Evolutionary conservation across 1,139 yeast species (phyloP), one percentile per base, ranked within the genome.

Genomic region (Pichia inconspicua): DNA sequence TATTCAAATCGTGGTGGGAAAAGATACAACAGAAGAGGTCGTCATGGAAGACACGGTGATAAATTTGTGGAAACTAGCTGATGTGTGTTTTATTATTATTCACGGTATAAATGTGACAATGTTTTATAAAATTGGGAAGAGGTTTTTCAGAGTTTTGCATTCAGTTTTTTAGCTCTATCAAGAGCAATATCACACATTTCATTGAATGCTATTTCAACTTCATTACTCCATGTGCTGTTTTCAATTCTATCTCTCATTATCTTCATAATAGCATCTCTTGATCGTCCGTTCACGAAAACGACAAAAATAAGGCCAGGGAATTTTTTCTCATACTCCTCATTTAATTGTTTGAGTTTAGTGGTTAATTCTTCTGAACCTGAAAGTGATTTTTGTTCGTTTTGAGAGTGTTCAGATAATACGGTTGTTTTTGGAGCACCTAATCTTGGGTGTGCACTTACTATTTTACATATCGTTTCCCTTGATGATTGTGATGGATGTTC

Each of bases 171-270:
- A 2, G 82, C 83, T 55, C 97, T 72, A 66, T 87, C 96, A 35
- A 74, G 59, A 0, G 96, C 96, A 51, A 89, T 89, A 64, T 86
- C 95, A 65, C 95, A 86, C 95, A 89, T 87, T 37, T 95, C 84
- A 56, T 82, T 71, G 59, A 87, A 77, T 0, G 96, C 95, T 43
- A 80, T 84, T 11, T 52, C 48, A 52, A 80, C 74, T 63, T 89
- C 97, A 37, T 58, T 49, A 5, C 56, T 59, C 48, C 78, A 74
- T 58, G 82, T 75, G 27, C 69, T 70, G 47, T 83, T 68, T 3
- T 61, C 65, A 11, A 89, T 84, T 52, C 96, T 72, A 25, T 58
- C 55, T 43, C 64, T 64, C 90, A 89, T 87, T 57, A 82, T 72
- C 27, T 67, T 66, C 80, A 86, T 82, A 25, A 89, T 80, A 28